Percentiles rank a stretch among this genome's conserved stretches.
These are phyloP conservation scores for Cardamine occulta DNA, from an alignment of 345 rosid genomes.

Conservation along the genomic window DNA sequence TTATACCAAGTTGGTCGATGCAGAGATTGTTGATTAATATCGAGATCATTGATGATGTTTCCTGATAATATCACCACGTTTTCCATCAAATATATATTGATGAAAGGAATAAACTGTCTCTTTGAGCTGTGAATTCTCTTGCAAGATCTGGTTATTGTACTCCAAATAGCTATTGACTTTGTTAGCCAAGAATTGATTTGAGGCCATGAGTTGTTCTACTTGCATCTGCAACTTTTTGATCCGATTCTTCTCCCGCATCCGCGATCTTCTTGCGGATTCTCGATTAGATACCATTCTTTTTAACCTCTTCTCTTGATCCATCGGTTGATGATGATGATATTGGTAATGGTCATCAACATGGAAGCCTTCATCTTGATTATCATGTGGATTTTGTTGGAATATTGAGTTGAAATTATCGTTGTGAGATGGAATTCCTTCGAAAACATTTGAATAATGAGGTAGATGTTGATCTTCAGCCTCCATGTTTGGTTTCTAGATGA, in stretches of 20 bases:
- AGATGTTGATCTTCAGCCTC: not conserved
- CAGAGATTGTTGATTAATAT: slow-evolving; percentile 7
- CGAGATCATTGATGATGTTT: slow-evolving; percentile 4
- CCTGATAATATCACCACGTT: slow-evolving; percentile 25
- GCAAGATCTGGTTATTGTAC: slow-evolving; percentile 56
- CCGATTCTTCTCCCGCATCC: slow-evolving; percentile 67
- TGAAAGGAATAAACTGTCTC: slow-evolving; percentile 62
- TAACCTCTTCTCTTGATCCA: slow-evolving; percentile 53
- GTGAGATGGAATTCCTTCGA: slow-evolving; percentile 25
- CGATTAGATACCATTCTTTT: slow-evolving; percentile 65
- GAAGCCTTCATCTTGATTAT: slow-evolving; percentile 1
- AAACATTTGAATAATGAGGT: slow-evolving; percentile 4
- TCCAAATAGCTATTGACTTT: slow-evolving; percentile 59
- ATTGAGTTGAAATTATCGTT: slow-evolving; percentile 38
- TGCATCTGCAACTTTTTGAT: slow-evolving; percentile 63
- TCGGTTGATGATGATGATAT: slow-evolving; percentile 20
- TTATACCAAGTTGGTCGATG: not conserved
- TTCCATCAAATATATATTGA: slow-evolving; percentile 41
- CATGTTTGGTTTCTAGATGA: slow-evolving; percentile 15
- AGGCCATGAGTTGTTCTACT: slow-evolving; percentile 55
- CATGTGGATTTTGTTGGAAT: slow-evolving; percentile 4
- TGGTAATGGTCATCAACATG: slow-evolving; percentile 36
- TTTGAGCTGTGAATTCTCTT: slow-evolving; percentile 66
- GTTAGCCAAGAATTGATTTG: slow-evolving; percentile 57
- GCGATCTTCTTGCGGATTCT: slow-evolving; percentile 66